These are phyloP conservation scores for Petunia secreta DNA, from an alignment of 257 asterid species.

Conservation along the genomic window DNA sequence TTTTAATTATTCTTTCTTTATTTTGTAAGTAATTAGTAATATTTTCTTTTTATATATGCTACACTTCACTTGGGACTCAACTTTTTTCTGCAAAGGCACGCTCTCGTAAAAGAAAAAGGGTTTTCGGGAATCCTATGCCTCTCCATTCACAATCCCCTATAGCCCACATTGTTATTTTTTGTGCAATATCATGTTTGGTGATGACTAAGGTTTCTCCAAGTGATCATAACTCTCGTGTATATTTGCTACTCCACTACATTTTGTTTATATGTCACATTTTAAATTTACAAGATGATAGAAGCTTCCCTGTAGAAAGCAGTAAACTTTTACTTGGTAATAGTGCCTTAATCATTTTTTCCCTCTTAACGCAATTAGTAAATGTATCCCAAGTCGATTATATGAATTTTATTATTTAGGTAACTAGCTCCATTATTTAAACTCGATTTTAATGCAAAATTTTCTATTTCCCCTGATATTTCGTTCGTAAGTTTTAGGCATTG, in stretches of 20 bases:
- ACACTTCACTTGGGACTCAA: conserved; percentile 21
- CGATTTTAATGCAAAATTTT: not conserved
- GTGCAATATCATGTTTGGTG: conserved; percentile 26
- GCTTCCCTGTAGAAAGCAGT: not conserved
- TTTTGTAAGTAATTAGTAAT: not conserved
- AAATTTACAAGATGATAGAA: conserved; percentile 12
- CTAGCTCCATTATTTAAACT: too few species aligned
- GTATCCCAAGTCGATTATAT: too few species aligned
- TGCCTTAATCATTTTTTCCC: not conserved
- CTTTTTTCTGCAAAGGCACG: conserved; percentile 56
- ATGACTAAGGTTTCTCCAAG: conserved; percentile 21
- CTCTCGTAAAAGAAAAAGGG: conserved; percentile 46
- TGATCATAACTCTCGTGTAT: conserved; percentile 2
- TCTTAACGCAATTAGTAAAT: too few species aligned
- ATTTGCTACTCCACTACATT: conserved; percentile 5
- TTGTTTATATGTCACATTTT: conserved; percentile 1
- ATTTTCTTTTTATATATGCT: not conserved
- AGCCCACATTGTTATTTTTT: not conserved
- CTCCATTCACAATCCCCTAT: conserved; percentile 8
- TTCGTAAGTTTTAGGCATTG: too few species aligned
- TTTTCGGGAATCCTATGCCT: conserved; percentile 73
- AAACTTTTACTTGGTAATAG: conserved; percentile 13
- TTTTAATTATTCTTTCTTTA: conserved; percentile 26
- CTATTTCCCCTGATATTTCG: too few species aligned
- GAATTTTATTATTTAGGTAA: too few species aligned